Evolutionary conservation across 805 yeast species (phyloP).

Genomic region (Scheffersomyces stipitis): DNA sequence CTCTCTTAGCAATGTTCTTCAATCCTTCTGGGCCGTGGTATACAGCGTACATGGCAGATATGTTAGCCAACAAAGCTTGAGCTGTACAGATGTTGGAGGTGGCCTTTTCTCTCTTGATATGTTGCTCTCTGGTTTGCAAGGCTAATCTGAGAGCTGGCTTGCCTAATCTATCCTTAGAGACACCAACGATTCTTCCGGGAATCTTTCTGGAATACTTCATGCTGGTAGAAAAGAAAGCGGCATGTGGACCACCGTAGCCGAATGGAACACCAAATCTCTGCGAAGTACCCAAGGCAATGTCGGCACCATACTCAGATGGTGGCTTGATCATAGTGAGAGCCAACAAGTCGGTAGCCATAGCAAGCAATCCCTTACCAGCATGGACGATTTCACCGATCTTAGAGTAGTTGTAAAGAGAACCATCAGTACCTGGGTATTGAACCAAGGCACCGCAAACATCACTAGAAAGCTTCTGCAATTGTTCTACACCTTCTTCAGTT

Average conservation of each 20-base stretch:
- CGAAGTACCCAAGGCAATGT: slow-evolving; percentile 86
- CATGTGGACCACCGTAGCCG: slow-evolving; percentile 99
- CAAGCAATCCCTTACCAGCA: slow-evolving; percentile 66
- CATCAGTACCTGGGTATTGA: slow-evolving; percentile 91
- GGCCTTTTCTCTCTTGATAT: slow-evolving; percentile 95
- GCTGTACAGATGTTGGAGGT: slow-evolving; percentile 98
- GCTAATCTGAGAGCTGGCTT: slow-evolving; percentile 89
- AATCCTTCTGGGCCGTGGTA: slow-evolving; percentile 94
- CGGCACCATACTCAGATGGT: slow-evolving; percentile 86
- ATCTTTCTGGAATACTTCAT: slow-evolving; percentile 81
- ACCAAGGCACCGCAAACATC: slow-evolving; percentile 77
- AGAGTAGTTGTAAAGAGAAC: slow-evolving; percentile 52
- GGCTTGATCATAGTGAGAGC: slow-evolving; percentile 85
- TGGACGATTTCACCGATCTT: slow-evolving; percentile 67
- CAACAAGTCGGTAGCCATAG: slow-evolving; percentile 89
- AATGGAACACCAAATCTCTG: slow-evolving; percentile 98
- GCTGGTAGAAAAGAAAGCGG: slow-evolving; percentile 93
- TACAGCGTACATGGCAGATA: slow-evolving; percentile 93
- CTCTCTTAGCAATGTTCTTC: slow-evolving; percentile 70
- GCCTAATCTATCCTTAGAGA: slow-evolving; percentile 88
- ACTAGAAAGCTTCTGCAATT: slow-evolving; percentile 23
- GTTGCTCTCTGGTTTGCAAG: slow-evolving; percentile 97
- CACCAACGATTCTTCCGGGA: slow-evolving; percentile 95
- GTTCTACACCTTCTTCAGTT: slow-evolving; percentile 31
- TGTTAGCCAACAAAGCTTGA: slow-evolving; percentile 93